A percentile compares a stretch with the other conserved stretches of the same genome.
phyloP scores from a whole-genome alignment of 2,329 filamentous ascomycete genomes.

The Cladophialophora bantiana region DNA sequence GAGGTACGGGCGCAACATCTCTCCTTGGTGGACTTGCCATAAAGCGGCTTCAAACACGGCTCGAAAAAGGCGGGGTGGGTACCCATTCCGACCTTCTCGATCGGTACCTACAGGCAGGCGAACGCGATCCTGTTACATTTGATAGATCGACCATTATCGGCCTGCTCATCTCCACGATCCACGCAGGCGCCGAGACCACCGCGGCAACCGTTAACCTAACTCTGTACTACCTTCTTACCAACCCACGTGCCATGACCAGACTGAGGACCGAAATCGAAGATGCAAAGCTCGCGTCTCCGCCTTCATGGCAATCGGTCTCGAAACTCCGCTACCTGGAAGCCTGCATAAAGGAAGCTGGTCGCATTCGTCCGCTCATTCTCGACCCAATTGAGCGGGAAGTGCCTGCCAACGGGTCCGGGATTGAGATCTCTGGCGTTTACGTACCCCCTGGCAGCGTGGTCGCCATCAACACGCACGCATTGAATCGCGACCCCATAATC shows the following conservation, averaged over 20 bases:
- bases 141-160: constrained; percentile 22
- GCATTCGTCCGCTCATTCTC: constrained; percentile 27
- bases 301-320: constrained; percentile 61
- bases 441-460: constrained; percentile 28
- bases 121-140: constrained; percentile 27
- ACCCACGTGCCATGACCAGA: constrained; percentile 15
- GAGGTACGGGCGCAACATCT: neutral
- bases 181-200: constrained; percentile 36
- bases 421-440: constrained; percentile 27
- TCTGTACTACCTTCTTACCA: constrained; percentile 58
- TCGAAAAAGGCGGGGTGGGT: constrained; percentile 22
- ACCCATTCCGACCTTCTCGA: constrained; percentile 70
- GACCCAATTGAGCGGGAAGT: constrained; percentile 40
- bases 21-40: constrained; percentile 22
- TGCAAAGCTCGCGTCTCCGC: constrained; percentile 20
- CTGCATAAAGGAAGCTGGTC: constrained; percentile 29
- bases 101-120: constrained; percentile 77
- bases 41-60: constrained; percentile 12
- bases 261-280: constrained; percentile 24
- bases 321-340: constrained; percentile 54
- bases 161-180: constrained; percentile 25
- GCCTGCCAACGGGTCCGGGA: constrained; percentile 24
- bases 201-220: constrained; percentile 17
- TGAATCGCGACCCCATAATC: constrained; percentile 51
- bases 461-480: constrained; percentile 45